Evolutionary conservation across 768 basidiomycete genomes (phyloP).

Genomic region (Phaeolepiota aurea): DNA sequence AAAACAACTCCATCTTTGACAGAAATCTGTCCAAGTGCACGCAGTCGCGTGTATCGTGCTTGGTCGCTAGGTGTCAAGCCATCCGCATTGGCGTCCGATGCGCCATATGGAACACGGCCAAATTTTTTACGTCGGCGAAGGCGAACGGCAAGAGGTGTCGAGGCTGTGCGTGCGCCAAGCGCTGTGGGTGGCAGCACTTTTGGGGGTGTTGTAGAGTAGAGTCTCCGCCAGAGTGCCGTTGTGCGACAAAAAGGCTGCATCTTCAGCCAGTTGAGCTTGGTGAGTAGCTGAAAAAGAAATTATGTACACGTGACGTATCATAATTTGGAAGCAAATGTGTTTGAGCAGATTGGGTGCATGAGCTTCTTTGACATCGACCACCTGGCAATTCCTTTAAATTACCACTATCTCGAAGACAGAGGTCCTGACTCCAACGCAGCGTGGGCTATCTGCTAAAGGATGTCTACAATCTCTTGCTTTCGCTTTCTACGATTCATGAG

Average conservation of each 20-base stretch:
- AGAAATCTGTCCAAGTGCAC: slow-evolving; percentile 42
- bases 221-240: slow-evolving; percentile 17
- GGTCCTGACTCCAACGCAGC: not conserved
- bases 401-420: not conserved
- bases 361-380: too few species aligned
- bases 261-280: too few species aligned
- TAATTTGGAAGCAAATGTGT: not conserved
- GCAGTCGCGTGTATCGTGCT: slow-evolving; percentile 50
- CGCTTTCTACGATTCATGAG: slow-evolving; percentile 43
- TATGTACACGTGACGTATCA: too few species aligned
- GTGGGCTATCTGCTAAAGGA: slow-evolving; percentile 12
- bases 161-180: slow-evolving; percentile 54
- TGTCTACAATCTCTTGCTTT: slow-evolving; percentile 29
- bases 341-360: too few species aligned
- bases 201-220: slow-evolving; percentile 31
- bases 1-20: slow-evolving; percentile 24
- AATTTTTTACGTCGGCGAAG: slow-evolving; percentile 52
- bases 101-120: slow-evolving; percentile 21
- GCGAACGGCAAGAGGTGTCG: slow-evolving; percentile 67
- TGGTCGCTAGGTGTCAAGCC: slow-evolving; percentile 64
- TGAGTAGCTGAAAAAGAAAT: not conserved
- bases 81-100: slow-evolving; percentile 38
- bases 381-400: too few species aligned
- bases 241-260: not conserved
- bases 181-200: slow-evolving; percentile 25